phyloP scores from a whole-genome alignment of 257 asterid species.

The Solanum habrochaites region DNA sequence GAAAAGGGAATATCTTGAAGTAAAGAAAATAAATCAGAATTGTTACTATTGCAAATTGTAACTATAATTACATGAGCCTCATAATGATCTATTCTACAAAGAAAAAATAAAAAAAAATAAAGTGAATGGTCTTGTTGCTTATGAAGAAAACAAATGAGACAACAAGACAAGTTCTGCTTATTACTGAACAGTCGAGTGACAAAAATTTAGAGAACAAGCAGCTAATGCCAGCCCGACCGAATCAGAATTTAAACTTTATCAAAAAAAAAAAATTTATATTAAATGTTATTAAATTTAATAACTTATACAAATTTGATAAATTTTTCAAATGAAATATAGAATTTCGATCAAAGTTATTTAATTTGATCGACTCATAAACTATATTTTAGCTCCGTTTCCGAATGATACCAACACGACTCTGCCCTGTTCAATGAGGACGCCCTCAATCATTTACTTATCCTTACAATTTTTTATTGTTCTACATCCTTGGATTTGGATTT shows the following conservation, averaged over 20 bases:
- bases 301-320: neutral
- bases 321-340: neutral
- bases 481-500: neutral
- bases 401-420: neutral
- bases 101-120: neutral
- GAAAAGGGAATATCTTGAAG: too few species aligned
- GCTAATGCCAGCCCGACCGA: neutral
- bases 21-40: neutral
- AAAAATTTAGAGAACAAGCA: neutral
- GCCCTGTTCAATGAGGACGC: too few species aligned
- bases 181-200: neutral
- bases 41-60: neutral
- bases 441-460: neutral
- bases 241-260: neutral
- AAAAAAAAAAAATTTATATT: neutral
- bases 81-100: neutral
- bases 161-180: neutral
- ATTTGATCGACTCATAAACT: neutral
- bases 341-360: fast-evolving
- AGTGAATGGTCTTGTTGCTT: neutral
- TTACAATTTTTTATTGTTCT: neutral
- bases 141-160: neutral
- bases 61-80: neutral
- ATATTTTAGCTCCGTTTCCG: neutral
- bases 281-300: neutral